Conservation (phyloP, 2,329 filamentous ascomycete species). For the Didymella pomorum region DNA sequence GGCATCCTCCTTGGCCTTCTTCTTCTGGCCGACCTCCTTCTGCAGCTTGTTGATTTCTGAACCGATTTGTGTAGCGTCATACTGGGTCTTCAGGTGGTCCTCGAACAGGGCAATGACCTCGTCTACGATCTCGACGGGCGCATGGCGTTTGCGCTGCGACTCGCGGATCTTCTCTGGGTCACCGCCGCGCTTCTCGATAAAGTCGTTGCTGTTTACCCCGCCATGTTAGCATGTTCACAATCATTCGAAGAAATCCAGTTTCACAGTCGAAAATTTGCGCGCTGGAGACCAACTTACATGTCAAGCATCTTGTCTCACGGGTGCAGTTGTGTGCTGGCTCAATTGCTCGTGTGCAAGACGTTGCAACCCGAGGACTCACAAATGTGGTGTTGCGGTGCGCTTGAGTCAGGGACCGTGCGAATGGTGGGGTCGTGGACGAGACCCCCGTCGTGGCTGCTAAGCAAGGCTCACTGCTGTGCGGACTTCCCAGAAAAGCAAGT, state of each 20-base stretch:
- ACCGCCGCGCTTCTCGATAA: slow-evolving; percentile 80
- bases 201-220: slow-evolving; percentile 55
- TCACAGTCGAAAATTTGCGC: not conserved
- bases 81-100: slow-evolving; percentile 81
- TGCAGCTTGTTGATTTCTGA: slow-evolving; percentile 87
- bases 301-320: slow-evolving; percentile 41
- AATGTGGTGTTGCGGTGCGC: slow-evolving; percentile 29
- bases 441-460: slow-evolving; percentile 16
- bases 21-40: slow-evolving; percentile 89
- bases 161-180: slow-evolving; percentile 92
- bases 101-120: slow-evolving; percentile 88
- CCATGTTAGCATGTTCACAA: slow-evolving; percentile 24
- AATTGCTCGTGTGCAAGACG: slow-evolving; percentile 28
- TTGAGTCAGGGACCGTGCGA: slow-evolving; percentile 38
- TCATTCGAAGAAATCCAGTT: not conserved
- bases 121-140: slow-evolving; percentile 84
- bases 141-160: slow-evolving; percentile 83
- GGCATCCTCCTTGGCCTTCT: slow-evolving; percentile 89
- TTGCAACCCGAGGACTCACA: slow-evolving; percentile 21
- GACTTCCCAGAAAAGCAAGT: slow-evolving; percentile 41
- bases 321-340: slow-evolving; percentile 13
- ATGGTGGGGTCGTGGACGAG: slow-evolving; percentile 26
- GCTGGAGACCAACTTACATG: slow-evolving; percentile 34
- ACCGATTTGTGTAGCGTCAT: slow-evolving; percentile 80
- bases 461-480: slow-evolving; percentile 15